These are phyloP conservation scores for Thozetella sp. DNA, from an alignment of 495 filamentous ascomycete species.

Conservation along the genomic window DNA sequence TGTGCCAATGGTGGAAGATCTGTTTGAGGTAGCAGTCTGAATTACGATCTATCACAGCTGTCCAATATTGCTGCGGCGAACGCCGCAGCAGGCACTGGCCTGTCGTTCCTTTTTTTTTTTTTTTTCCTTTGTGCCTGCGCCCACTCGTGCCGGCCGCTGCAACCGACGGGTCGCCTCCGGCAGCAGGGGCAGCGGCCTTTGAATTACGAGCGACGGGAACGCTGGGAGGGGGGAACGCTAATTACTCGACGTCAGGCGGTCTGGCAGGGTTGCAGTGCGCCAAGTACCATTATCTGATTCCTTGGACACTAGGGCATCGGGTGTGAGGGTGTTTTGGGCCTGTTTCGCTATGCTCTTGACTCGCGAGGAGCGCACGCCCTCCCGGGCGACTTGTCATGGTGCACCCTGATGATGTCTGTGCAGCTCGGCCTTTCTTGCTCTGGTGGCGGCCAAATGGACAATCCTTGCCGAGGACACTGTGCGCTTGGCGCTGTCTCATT, in stretches of 20 bases:
- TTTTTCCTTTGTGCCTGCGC: too few species aligned
- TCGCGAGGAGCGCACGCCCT: slow-evolving; percentile 7
- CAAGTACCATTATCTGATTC: neutral
- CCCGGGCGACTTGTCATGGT: slow-evolving; percentile 5
- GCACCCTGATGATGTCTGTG: slow-evolving; percentile 14
- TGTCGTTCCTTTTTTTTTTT: neutral
- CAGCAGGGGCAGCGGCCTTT: too few species aligned
- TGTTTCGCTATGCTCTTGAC: neutral
- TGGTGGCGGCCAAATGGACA: slow-evolving; percentile 13
- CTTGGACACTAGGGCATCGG: neutral
- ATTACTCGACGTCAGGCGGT: neutral
- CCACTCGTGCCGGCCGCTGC: too few species aligned
- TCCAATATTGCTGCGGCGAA: too few species aligned
- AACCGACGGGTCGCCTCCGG: too few species aligned
- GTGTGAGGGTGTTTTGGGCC: neutral
- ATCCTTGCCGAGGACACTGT: slow-evolving; percentile 32
- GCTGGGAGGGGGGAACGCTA: too few species aligned
- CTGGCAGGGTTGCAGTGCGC: neutral
- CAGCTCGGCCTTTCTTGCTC: slow-evolving; percentile 20
- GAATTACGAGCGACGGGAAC: too few species aligned
- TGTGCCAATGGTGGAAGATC: slow-evolving; percentile 2
- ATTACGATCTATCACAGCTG: neutral
- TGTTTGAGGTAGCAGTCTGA: neutral
- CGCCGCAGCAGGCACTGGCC: neutral
- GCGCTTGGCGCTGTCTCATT: slow-evolving; percentile 12